Conservation (phyloP, 73 alveolate species). For the Paramecium biaurelia region DNA sequence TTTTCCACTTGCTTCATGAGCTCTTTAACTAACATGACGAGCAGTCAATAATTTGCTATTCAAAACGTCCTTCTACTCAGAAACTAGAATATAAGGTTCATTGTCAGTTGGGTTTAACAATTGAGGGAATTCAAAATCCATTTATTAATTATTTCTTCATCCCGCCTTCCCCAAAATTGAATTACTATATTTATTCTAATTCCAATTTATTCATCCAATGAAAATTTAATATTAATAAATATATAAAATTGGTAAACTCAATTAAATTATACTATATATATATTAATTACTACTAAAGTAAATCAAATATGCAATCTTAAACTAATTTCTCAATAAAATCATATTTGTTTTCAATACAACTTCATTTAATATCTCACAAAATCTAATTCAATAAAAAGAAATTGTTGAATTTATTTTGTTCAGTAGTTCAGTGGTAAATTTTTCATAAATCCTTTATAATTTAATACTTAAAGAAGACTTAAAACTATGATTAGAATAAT, state of each 20-base stretch:
- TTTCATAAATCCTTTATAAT: neutral
- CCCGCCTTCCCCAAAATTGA: slow-evolving; percentile 39
- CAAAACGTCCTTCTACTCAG: neutral
- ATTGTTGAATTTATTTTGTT: neutral
- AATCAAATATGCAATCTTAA: neutral
- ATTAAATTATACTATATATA: too few species aligned
- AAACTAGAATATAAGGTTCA: neutral
- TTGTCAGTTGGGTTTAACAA: slow-evolving; percentile 21
- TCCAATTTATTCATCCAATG: slow-evolving; percentile 15
- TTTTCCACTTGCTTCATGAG: neutral
- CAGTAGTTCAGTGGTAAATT: neutral
- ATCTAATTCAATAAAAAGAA: neutral
- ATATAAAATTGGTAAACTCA: too few species aligned
- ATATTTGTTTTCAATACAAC: neutral
- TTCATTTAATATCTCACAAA: neutral
- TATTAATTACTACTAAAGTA: too few species aligned
- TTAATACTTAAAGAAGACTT: too few species aligned
- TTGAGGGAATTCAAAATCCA: slow-evolving; percentile 26
- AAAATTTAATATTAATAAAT: neutral
- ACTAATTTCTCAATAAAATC: neutral
- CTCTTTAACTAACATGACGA: neutral
- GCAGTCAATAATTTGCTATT: neutral
- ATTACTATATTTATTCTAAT: neutral
- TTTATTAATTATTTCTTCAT: neutral
- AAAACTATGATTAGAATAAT: too few species aligned